Evolutionary conservation across 2,329 filamentous ascomycete species (phyloP), one percentile per base, ranked within the genome.

Genomic region (Aspergillus brasiliensis): DNA sequence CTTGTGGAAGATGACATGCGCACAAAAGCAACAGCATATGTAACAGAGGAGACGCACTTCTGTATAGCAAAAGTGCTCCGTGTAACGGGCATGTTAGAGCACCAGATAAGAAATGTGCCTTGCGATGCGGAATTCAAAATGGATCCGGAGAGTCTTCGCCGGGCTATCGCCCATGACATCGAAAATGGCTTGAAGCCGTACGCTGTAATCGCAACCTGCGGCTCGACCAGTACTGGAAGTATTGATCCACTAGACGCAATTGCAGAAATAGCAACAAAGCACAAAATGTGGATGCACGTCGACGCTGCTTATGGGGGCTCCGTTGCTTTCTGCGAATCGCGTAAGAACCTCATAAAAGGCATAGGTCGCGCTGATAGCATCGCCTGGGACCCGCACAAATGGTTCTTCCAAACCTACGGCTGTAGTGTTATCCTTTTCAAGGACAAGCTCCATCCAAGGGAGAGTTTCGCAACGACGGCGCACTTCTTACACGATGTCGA

Each of bases 311-410:
- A 66, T 27, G 66, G 66, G 21, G 65, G 54, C 3, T 68, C 67
- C 1, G 58, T 56, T 3, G 56, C 59, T 3, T 52, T 70, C 10
- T 70, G 65, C 13, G 46, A 59, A 8, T 52, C 48, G 4, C 55
- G 59, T 5, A 23, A 31, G 8, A 0, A 37, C 0, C 52, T 65
- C 2, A 10, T 63, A 3, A 17, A 59, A 23, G 68, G 63, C 19
- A 10, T 71, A 2, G 62, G 48, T 2, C 51, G 47, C 8, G 67
- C 58, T 7, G 63, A 71, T 47, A 70, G 67, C 48, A 58, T 71
- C 19, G 55, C 67, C 6, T 69, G 67, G 67, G 66, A 69, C 46
- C 64, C 62, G 1, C 66, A 69, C 53, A 69, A 69, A 46, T 69
- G 67, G 67, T 53, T 69, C 0, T 67, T 69, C 17, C 66, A 68